phyloP scores from a whole-genome alignment of 2,329 filamentous ascomycete species.

The Cercospora nicotianae region DNA sequence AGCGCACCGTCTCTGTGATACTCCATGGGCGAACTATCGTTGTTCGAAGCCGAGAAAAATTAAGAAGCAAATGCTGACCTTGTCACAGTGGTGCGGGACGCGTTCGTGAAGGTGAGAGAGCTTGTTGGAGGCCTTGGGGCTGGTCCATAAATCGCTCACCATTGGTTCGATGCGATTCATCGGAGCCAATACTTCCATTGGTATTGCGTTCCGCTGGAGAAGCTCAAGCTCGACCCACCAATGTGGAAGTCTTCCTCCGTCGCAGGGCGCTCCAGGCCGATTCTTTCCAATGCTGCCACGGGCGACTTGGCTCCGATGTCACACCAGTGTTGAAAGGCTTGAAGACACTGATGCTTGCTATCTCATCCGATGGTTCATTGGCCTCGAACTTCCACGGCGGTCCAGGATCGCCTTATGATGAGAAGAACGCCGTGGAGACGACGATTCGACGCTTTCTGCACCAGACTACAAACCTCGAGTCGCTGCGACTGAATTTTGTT shows the following conservation, averaged over 20 bases:
- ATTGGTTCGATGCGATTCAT: no score
- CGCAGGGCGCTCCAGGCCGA: constrained; percentile 4
- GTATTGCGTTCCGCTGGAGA: constrained; percentile 28
- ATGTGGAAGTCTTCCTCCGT: constrained; percentile 34
- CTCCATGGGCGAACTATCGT: not conserved
- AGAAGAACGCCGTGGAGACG: constrained; percentile 10
- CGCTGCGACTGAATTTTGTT: constrained; percentile 32
- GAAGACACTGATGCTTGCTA: constrained; percentile 28
- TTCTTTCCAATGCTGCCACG: not conserved
- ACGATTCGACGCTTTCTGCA: constrained; percentile 25
- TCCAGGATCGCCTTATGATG: constrained; percentile 6
- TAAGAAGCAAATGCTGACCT: not conserved
- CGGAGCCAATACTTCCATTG: constrained; percentile 22
- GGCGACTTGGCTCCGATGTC: not conserved
- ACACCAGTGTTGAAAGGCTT: constrained; percentile 20
- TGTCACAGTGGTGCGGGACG: constrained; percentile 44
- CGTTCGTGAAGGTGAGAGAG: constrained; percentile 48
- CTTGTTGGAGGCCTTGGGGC: constrained; percentile 59
- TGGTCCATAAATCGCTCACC: constrained; percentile 17
- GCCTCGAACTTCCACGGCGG: not conserved
- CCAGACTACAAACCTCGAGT: constrained; percentile 21
- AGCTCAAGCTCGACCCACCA: constrained; percentile 20
- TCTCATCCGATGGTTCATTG: not conserved
- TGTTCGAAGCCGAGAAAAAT: not conserved
- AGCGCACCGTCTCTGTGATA: not conserved